These are phyloP conservation scores for Ceratocystis smalleyi DNA, from an alignment of 2,329 filamentous ascomycete species.

Conservation along the genomic window DNA sequence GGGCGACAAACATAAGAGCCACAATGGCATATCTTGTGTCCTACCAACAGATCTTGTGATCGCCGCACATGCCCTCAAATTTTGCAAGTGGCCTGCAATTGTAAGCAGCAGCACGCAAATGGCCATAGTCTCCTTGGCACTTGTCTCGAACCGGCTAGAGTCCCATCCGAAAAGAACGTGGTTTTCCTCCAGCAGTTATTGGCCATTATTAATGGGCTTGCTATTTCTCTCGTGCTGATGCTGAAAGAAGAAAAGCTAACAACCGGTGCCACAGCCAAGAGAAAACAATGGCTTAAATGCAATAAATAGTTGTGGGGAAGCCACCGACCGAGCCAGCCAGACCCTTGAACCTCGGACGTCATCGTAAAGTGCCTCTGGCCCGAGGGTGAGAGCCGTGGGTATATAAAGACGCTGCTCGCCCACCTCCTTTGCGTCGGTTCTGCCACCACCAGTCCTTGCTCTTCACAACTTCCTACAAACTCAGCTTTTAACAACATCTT, in stretches of 20 bases:
- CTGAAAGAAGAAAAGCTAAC: not conserved
- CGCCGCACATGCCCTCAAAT: not conserved
- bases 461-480: not conserved
- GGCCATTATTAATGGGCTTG: not conserved
- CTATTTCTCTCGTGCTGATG: not conserved
- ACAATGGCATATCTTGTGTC: not conserved
- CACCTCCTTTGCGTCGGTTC: not conserved
- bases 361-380: not conserved
- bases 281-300: not conserved
- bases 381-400: not conserved
- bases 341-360: not conserved
- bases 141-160: not conserved
- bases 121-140: not conserved
- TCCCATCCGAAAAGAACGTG: not conserved
- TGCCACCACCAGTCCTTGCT: not conserved
- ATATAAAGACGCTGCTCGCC: slow-evolving; percentile 4
- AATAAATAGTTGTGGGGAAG: not conserved
- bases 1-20: not conserved
- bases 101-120: not conserved
- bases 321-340: not conserved
- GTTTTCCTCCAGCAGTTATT: not conserved
- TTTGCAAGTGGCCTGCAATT: not conserved
- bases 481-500: not conserved
- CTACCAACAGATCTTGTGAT: not conserved
- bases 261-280: not conserved